Evolutionary conservation across 2,329 filamentous ascomycete genomes (phyloP), one percentile per base, ranked within the genome.

Genomic region (Elsinoe fawcettii): DNA sequence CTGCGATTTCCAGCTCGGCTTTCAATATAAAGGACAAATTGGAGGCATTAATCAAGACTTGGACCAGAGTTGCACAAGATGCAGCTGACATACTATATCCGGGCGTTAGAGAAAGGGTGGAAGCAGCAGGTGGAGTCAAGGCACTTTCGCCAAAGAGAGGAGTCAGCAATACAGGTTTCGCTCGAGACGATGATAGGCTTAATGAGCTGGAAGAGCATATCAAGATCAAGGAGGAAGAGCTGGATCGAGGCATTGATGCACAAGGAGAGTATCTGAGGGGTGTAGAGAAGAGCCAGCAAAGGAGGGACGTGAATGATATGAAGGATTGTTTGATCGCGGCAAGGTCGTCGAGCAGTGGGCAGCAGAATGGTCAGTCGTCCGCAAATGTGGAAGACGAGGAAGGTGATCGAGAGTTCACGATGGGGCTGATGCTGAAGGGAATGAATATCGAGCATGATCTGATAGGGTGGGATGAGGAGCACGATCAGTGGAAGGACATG

Each of bases 41-140:
- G 22, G 70, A 78, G 41, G 70, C 66, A 0, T 65, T 88, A 62
- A 77, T 81, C 41, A 67, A 66, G 2, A 85, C 80, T 66, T 90
- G 86, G 86, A 80, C 75, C 47, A 69, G 66, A 0, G 80, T 82
- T 16, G 81, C 80, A 59, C 77, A 84, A 60, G 71, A 76, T 51
- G 85, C 83, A 5, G 86, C 86, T 1, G 86, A 89, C 62, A 83
- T 87, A 64, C 71, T 88, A 9, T 88, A 86, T 67, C 75, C 71
- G 22, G 71, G 74, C 18, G 81, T 85, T 20, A 77, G 78, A 60
- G 82, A 84, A 66, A 72, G 81, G 56, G 76, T 87, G 34, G 75
- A 81, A 63, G 72, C 78, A 62, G 84, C 85, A 79, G 84, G 84
- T 18, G 84, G 83, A 1, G 75, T 85, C 39, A 70, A 30, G 18